phyloP scores from a whole-genome alignment of 2,329 filamentous ascomycete genomes.

The Pseudogymnoascus sp. region DNA sequence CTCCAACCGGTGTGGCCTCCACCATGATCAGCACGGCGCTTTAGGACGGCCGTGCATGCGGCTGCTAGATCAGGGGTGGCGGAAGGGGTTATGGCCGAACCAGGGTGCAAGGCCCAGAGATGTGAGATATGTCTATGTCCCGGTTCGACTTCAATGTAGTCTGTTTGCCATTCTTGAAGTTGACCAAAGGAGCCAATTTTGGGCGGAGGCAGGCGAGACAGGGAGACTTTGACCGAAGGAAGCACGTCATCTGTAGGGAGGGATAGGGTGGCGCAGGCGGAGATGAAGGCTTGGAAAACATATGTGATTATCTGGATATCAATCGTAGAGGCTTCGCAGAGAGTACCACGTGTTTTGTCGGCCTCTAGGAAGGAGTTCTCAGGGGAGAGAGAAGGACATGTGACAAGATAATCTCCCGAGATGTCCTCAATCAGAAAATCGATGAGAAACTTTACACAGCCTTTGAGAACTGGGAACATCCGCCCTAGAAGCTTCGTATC shows the following conservation, averaged over 20 bases:
- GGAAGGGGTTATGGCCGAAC: constrained; percentile 31
- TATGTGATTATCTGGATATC: constrained; percentile 39
- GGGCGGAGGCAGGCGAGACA: constrained; percentile 20
- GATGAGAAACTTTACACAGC: constrained; percentile 28
- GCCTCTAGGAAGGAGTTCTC: constrained; percentile 30
- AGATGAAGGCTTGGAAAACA: constrained; percentile 30
- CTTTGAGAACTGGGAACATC: constrained; percentile 27
- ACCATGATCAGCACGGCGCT: constrained; percentile 31
- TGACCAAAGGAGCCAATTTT: constrained; percentile 28
- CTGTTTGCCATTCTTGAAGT: constrained; percentile 36
- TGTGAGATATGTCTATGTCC: constrained; percentile 41
- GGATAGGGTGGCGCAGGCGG: constrained; percentile 13
- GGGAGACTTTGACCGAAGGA: constrained; percentile 12
- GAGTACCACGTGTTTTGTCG: constrained; percentile 24
- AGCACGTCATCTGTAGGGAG: constrained; percentile 28
- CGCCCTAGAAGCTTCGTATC: constrained; percentile 26
- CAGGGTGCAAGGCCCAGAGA: constrained; percentile 38
- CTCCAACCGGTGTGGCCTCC: constrained; percentile 43
- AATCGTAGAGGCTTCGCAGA: constrained; percentile 39
- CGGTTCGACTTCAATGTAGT: constrained; percentile 35
- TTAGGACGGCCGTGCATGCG: constrained; percentile 26
- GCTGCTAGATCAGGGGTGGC: constrained; percentile 28
- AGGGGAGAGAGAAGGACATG: constrained; percentile 34
- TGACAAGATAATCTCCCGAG: constrained; percentile 27
- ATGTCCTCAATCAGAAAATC: constrained; percentile 30